Evolutionary conservation across 1,139 yeast genomes (phyloP).

Genomic region (Nakaseomyces sp.): DNA sequence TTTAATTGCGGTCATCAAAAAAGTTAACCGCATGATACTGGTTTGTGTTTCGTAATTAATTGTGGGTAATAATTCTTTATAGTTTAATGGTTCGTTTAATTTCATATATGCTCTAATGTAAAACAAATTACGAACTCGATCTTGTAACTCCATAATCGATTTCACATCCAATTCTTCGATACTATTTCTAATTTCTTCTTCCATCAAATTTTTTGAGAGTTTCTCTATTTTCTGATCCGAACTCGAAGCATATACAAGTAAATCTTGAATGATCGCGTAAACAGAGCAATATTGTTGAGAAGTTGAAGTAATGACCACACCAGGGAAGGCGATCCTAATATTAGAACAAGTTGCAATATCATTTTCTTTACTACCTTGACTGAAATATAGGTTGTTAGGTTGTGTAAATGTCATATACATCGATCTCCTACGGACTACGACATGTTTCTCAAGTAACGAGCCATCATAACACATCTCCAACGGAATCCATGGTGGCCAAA

Average conservation of each 20-base stretch:
- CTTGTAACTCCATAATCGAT: slow-evolving; percentile 26
- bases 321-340: slow-evolving; percentile 52
- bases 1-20: slow-evolving; percentile 60
- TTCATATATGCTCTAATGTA: slow-evolving; percentile 27
- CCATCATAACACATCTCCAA: slow-evolving; percentile 65
- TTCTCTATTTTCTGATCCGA: slow-evolving; percentile 50
- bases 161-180: slow-evolving; percentile 31
- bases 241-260: slow-evolving; percentile 54
- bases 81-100: slow-evolving; percentile 27
- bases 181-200: slow-evolving; percentile 30
- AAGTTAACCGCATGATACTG: slow-evolving; percentile 48
- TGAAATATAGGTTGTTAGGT: slow-evolving; percentile 56
- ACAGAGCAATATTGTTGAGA: slow-evolving; percentile 66
- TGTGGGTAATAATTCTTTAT: slow-evolving; percentile 30
- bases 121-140: slow-evolving; percentile 24
- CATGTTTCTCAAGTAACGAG: slow-evolving; percentile 43
- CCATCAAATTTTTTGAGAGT: slow-evolving; percentile 45
- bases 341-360: slow-evolving; percentile 24
- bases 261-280: slow-evolving; percentile 53
- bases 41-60: slow-evolving; percentile 49
- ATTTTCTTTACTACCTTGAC: slow-evolving; percentile 16
- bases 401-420: slow-evolving; percentile 50
- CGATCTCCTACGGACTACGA: slow-evolving; percentile 56
- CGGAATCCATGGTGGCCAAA: slow-evolving; percentile 80
- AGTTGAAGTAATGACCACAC: slow-evolving; percentile 59